Evolutionary conservation across 345 rosid genomes (phyloP).

Genomic region (Arabis alpina): DNA sequence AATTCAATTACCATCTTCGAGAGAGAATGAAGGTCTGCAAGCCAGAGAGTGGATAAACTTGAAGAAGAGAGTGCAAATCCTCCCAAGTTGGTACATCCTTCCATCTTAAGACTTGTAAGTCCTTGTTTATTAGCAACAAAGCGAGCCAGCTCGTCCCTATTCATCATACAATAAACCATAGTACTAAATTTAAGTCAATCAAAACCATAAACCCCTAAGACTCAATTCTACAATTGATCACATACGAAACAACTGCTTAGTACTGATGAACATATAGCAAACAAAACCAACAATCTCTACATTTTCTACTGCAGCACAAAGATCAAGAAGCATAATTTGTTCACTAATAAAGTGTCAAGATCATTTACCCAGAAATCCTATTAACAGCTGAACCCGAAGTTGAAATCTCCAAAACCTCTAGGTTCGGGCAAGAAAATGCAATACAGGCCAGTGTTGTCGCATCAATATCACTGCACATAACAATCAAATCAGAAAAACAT

Average conservation of each 20-base stretch:
- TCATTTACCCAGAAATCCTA: conserved; percentile 82
- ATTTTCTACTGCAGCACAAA: background rate
- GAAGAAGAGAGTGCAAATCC: conserved; percentile 78
- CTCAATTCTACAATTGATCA: background rate
- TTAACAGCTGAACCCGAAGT: conserved; percentile 62
- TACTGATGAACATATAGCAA: background rate
- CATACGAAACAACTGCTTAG: background rate
- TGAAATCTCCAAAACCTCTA: conserved; percentile 83
- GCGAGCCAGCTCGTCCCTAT: conserved; percentile 88
- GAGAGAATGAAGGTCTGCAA: conserved; percentile 73
- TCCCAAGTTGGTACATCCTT: conserved; percentile 89
- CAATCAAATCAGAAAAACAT: background rate
- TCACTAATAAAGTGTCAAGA: background rate
- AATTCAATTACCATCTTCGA: conserved; percentile 71
- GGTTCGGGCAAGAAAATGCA: conserved; percentile 89
- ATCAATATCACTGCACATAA: conserved; percentile 75
- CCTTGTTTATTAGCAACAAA: conserved; percentile 94
- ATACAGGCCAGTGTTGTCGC: conserved; percentile 92
- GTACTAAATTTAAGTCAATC: background rate
- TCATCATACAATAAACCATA: conserved; percentile 25
- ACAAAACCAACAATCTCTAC: conserved; percentile 11
- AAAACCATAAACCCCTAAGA: background rate
- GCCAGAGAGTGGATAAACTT: conserved; percentile 89
- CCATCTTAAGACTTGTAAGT: conserved; percentile 85
- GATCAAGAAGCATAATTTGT: background rate